Conservation (phyloP, 2,329 filamentous ascomycete genomes). For the Iodosphaeria phyllophila region DNA sequence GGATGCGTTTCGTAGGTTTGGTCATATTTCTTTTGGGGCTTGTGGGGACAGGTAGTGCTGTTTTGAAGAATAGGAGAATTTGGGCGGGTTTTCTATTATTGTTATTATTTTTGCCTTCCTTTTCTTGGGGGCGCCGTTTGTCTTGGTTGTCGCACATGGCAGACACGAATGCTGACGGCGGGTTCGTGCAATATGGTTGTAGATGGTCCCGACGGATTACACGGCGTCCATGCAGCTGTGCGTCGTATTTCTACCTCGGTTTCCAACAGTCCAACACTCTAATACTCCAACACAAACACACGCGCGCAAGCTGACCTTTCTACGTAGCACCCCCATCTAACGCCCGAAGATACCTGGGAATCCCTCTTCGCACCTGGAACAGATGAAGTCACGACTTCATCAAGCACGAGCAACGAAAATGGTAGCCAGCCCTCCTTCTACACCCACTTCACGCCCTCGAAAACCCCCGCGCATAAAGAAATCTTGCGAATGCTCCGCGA, state of each 20-base stretch:
- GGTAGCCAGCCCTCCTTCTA: slow-evolving; percentile 29
- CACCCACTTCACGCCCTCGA: slow-evolving; percentile 57
- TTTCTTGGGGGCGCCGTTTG: too few relatives aligned
- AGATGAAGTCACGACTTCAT: too few relatives aligned
- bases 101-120: background rate
- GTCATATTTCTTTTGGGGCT: background rate
- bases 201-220: slow-evolving; percentile 64
- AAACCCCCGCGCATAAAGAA: slow-evolving; percentile 57
- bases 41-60: too few relatives aligned
- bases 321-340: slow-evolving; percentile 49
- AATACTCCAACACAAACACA: too few relatives aligned
- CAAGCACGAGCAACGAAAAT: too few relatives aligned
- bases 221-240: slow-evolving; percentile 48
- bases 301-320: background rate
- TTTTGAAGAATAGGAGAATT: too few relatives aligned
- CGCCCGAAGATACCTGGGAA: slow-evolving; percentile 56
- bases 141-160: too few relatives aligned
- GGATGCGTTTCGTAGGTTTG: slow-evolving; percentile 66
- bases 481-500: slow-evolving; percentile 75
- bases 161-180: too few relatives aligned
- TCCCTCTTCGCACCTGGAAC: slow-evolving; percentile 33
- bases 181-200: too few relatives aligned
- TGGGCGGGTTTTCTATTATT: background rate
- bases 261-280: slow-evolving; percentile 1
- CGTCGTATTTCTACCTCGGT: slow-evolving; percentile 6